A percentile compares a stretch with the other conserved stretches of the same genome.
Conservation (phyloP, 306 rosid species). For the Fragaria ananassa region DNA sequence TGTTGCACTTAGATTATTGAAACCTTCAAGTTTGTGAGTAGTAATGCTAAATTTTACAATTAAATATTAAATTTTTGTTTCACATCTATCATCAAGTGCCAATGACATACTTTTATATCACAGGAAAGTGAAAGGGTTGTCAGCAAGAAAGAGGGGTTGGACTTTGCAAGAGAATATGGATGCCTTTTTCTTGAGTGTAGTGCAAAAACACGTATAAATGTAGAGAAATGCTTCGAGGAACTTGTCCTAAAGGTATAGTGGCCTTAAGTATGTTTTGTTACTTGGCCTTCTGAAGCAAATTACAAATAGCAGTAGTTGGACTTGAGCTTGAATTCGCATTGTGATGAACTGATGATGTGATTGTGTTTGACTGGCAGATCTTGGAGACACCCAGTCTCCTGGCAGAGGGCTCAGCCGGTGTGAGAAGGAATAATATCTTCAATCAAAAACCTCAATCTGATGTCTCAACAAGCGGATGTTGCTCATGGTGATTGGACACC, state of each 20-base stretch:
- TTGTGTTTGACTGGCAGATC: conserved; percentile 40
- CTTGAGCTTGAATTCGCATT: not conserved
- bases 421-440: conserved; percentile 69
- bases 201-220: conserved; percentile 75
- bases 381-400: conserved; percentile 80
- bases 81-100: not conserved
- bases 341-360: not conserved
- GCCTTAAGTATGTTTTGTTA: not conserved
- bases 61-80: not conserved
- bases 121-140: conserved; percentile 81
- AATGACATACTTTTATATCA: conserved; percentile 7
- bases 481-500: conserved; percentile 41
- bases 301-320: not conserved
- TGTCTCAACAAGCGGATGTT: conserved; percentile 57
- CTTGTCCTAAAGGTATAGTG: conserved; percentile 65
- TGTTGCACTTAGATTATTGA: not conserved
- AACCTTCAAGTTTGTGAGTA: not conserved
- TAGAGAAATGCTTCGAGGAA: conserved; percentile 72
- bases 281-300: not conserved
- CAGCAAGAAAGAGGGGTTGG: conserved; percentile 61
- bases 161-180: conserved; percentile 74
- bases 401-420: conserved; percentile 63
- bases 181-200: conserved; percentile 72
- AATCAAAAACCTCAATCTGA: conserved; percentile 48
- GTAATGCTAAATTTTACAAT: not conserved